Evolutionary conservation across 106 monocot genomes (phyloP), one percentile per base, ranked within the genome.

Genomic region (Vanilla planifolia): DNA sequence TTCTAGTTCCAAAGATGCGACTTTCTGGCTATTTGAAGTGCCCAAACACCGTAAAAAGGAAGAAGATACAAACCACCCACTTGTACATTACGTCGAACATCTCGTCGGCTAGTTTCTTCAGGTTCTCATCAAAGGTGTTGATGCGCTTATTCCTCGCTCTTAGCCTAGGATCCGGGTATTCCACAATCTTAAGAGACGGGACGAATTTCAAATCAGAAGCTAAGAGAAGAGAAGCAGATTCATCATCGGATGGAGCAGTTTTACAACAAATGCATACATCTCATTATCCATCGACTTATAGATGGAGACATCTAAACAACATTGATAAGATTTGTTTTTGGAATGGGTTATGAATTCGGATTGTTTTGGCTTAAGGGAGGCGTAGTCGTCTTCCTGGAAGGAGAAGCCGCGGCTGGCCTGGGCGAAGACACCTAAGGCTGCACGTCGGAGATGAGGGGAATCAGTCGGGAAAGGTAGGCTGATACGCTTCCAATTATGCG

Each of bases 41-140:
- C 5, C 8, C 6, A 9, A 35, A 2, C 21, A 36, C 1, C 19
- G n/a, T 35, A 3, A 36, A 30, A 28, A 16, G 30, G 30, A 53
- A 29, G 8, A 3, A 30, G 53, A 16, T 21, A 19, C 11, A 15
- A 55, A 59, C n/a, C 14, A 75, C 86, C 63, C 35, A 96, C 96
- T 85, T 91, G 91, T 96, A 96, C 96, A 96, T 96, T 39, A 96
- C 48, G 68, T 96, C 90, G 56, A 96, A 88, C 96, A 96, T 96
- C 81, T 90, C 87, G 16, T 81, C 43, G 30, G 70, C 83, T 0
- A 96, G 65, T 59, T 55, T 74, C 73, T 79, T 84, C 43, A 96
- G 34, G 34, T 78, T 85, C 17, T 84, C 96, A 59, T 96, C 87
- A 25, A 96, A 96, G 0, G 84, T 77, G 15, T 76, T 77, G 63